Base-by-base conservation (phyloP, 1,284 basidiomycete species). In the Papiliotrema fonsecae region DNA sequence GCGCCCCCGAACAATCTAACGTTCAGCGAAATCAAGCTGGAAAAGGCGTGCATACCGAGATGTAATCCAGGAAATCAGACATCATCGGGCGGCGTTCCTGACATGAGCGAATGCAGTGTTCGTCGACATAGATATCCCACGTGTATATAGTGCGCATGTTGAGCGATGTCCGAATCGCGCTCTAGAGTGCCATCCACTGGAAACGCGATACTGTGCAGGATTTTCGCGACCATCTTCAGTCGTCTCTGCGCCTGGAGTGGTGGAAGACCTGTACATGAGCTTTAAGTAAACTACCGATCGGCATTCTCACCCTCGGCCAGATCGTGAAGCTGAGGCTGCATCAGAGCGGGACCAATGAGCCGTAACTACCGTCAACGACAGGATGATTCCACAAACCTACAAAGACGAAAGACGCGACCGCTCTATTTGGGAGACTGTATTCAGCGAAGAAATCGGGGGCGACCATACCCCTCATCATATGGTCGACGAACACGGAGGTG, bases 321-420 rank as follows among this genome's bases (percentile, higher is more conserved):
- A 6, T 56, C 60, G 36, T 65, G 65, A 7, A 64, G 42, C 24
- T 67, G 60, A 6, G 65, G 65, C 21, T 55, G 50, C 60, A 67
- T 62, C 13, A 67, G 35, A 4, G 63, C 63, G 6, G 65, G 65
- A 6, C 58, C 61, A 21, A 67, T 60, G 6, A 67, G 54, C 7
- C 65, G 65, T 9, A 67, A 56, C 62, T 61, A 30, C 2, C 6
- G 24, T 27, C 13, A 11, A 39, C 43, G n/a, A 45, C 5, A 22
- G 9, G 7, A 19, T 37, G 44, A 18, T 14, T 14, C 37, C 6
- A 21, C 26, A 26, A 13, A 37, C 54, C 40, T 27, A 61, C 60
- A 42, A 67, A 65, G 21, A 67, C 54, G 42, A 67, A 65, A n/a
- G 59, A 64, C 6, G 65, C 63, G 0, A 67, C 55, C 0, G 63